These are phyloP conservation scores for Talaromyces atroroseus DNA, from an alignment of 2,329 filamentous ascomycete genomes.

Conservation along the genomic window DNA sequence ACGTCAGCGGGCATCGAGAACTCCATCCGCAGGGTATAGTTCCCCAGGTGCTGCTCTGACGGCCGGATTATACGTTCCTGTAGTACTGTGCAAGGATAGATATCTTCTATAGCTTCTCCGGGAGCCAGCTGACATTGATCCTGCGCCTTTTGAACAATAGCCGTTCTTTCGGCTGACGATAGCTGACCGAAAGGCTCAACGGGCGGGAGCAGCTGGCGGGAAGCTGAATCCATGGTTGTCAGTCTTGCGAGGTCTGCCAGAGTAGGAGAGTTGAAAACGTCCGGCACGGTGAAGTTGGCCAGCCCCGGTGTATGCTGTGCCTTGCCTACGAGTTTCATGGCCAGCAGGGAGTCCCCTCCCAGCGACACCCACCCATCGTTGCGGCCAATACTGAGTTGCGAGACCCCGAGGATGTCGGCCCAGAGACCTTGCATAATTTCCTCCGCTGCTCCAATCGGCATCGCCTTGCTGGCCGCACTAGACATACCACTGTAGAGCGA, in stretches of 20 bases:
- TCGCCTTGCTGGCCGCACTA: background rate
- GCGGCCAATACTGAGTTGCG: background rate
- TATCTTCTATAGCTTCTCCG: background rate
- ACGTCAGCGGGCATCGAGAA: conserved; percentile 54
- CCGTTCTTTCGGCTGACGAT: no score
- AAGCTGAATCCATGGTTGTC: no score
- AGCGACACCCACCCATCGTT: conserved; percentile 6
- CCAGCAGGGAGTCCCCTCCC: conserved; percentile 13
- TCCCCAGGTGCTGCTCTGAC: background rate
- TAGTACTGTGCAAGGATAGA: background rate
- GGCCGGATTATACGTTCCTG: background rate
- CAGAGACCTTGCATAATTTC: background rate
- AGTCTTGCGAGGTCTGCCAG: background rate
- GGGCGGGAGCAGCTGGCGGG: no score
- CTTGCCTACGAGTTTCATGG: conserved; percentile 14
- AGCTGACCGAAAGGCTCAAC: no score
- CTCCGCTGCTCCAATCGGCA: background rate
- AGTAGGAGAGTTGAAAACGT: background rate
- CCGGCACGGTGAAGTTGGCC: background rate
- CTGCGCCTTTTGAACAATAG: no score
- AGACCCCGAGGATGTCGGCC: background rate
- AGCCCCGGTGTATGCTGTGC: background rate
- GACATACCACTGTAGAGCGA: background rate
- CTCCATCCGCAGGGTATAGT: conserved; percentile 53
- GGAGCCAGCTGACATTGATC: background rate